Conservation (phyloP, 306 rosid species). For the Prosopis cineraria region DNA sequence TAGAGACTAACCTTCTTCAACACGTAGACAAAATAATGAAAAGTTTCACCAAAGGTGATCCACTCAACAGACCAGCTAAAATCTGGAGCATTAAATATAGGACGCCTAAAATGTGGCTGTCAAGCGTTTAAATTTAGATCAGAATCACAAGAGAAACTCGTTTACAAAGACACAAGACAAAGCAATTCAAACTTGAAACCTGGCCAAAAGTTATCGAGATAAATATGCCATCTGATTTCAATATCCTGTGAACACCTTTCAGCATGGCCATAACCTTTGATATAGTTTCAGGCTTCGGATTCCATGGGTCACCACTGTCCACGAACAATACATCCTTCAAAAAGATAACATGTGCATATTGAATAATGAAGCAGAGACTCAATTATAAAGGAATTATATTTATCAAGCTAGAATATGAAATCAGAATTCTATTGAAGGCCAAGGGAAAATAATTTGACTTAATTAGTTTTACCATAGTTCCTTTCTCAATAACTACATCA, state of each 20-base stretch:
- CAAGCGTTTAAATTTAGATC: slow-evolving; percentile 33
- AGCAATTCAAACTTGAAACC: slow-evolving; percentile 50
- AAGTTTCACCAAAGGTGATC: slow-evolving; percentile 84
- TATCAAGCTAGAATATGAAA: slow-evolving; percentile 22
- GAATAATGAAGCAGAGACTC: slow-evolving; percentile 7
- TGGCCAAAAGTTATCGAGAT: slow-evolving; percentile 95
- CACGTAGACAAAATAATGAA: slow-evolving; percentile 83
- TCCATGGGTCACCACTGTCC: slow-evolving; percentile 96
- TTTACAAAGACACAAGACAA: slow-evolving; percentile 11
- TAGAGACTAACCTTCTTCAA: slow-evolving; percentile 72
- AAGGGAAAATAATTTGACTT: slow-evolving; percentile 33
- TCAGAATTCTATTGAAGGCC: slow-evolving; percentile 26
- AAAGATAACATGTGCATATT: slow-evolving; percentile 29
- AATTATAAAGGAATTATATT: background rate
- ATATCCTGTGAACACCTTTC: slow-evolving; percentile 79
- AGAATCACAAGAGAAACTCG: slow-evolving; percentile 33
- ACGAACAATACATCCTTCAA: slow-evolving; percentile 94
- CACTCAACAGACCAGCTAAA: slow-evolving; percentile 94
- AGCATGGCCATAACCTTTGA: slow-evolving; percentile 80
- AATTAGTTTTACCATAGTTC: slow-evolving; percentile 74
- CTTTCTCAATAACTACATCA: slow-evolving; percentile 94
- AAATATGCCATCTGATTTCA: slow-evolving; percentile 75
- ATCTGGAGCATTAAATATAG: slow-evolving; percentile 69
- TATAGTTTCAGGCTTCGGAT: slow-evolving; percentile 69
- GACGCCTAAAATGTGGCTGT: slow-evolving; percentile 95